A percentile compares a stretch with the other conserved stretches of the same genome.
Evolutionary conservation across 768 basidiomycete genomes (phyloP).

Genomic region (Rhizopogon vinicolor): DNA sequence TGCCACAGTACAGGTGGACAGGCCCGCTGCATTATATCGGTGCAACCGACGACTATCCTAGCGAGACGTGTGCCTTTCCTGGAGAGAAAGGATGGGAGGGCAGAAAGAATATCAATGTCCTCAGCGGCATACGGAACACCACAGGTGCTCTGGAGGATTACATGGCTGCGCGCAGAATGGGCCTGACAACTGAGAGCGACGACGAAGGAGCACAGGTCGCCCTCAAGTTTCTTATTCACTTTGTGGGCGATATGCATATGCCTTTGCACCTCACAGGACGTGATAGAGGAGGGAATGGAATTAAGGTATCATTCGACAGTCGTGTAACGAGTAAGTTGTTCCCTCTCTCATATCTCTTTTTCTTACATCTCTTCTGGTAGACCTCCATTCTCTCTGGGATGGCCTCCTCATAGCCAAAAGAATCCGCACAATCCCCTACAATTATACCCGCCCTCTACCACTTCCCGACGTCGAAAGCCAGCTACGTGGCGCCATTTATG

Average conservation of each 20-base stretch:
- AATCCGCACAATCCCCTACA: conserved; percentile 63
- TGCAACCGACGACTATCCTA: conserved; percentile 72
- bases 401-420: conserved; percentile 75
- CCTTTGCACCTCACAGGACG: conserved; percentile 89
- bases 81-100: conserved; percentile 74
- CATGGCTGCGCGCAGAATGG: conserved; percentile 17
- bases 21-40: conserved; percentile 73
- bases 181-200: neutral
- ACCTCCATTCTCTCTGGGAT: conserved; percentile 91
- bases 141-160: conserved; percentile 57
- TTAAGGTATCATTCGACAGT: conserved; percentile 69
- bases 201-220: conserved; percentile 62
- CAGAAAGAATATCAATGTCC: conserved; percentile 52
- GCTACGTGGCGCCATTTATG: conserved; percentile 79
- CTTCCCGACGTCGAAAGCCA: conserved; percentile 58
- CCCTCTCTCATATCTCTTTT: neutral
- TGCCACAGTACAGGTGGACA: conserved; percentile 61
- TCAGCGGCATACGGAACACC: conserved; percentile 76
- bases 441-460: conserved; percentile 77
- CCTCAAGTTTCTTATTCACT: conserved; percentile 90
- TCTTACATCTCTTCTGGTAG: conserved; percentile 26
- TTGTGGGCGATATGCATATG: conserved; percentile 90
- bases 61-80: conserved; percentile 71
- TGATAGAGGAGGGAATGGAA: conserved; percentile 83
- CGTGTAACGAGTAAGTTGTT: conserved; percentile 59